Evolutionary conservation across 768 basidiomycete genomes (phyloP).

Genomic region (Botryobasidium botryosum): DNA sequence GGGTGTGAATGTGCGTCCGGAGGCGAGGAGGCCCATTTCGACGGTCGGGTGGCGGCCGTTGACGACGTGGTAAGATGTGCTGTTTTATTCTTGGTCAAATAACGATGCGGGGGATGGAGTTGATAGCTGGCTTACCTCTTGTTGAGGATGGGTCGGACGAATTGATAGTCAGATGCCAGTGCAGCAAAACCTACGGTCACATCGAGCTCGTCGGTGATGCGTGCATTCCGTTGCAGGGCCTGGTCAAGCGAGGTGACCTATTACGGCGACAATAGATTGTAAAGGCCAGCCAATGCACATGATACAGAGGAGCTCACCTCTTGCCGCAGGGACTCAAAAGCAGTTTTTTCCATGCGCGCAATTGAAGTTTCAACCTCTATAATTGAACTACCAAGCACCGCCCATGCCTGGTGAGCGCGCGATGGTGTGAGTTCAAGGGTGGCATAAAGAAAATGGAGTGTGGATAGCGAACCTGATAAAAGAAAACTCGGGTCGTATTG

Average conservation of each 20-base stretch:
- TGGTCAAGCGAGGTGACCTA: constrained; percentile 46
- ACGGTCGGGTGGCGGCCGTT: constrained; percentile 89
- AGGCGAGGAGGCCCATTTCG: constrained; percentile 62
- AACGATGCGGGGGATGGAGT: not conserved
- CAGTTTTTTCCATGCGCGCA: constrained; percentile 44
- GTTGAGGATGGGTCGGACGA: constrained; percentile 50
- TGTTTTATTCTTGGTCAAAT: constrained; percentile 13
- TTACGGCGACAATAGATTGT: not conserved
- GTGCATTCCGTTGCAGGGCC: constrained; percentile 53
- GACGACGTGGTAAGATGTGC: constrained; percentile 43
- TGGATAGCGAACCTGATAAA: constrained; percentile 33
- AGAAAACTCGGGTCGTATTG: constrained; percentile 48
- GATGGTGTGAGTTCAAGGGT: not conserved
- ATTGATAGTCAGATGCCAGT: constrained; percentile 60
- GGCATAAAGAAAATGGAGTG: not conserved
- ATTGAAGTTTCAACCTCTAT: constrained; percentile 38
- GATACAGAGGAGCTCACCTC: constrained; percentile 39
- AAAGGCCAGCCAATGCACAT: not conserved
- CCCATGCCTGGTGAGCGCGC: constrained; percentile 40
- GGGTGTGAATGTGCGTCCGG: constrained; percentile 65
- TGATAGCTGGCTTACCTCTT: constrained; percentile 39
- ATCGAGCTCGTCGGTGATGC: constrained; percentile 75
- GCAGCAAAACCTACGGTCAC: constrained; percentile 65
- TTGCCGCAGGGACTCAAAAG: constrained; percentile 48
- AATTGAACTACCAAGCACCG: constrained; percentile 51